Base-by-base conservation (phyloP, 352 stramenopile genomes). In the Phytophthora tubulina region DNA sequence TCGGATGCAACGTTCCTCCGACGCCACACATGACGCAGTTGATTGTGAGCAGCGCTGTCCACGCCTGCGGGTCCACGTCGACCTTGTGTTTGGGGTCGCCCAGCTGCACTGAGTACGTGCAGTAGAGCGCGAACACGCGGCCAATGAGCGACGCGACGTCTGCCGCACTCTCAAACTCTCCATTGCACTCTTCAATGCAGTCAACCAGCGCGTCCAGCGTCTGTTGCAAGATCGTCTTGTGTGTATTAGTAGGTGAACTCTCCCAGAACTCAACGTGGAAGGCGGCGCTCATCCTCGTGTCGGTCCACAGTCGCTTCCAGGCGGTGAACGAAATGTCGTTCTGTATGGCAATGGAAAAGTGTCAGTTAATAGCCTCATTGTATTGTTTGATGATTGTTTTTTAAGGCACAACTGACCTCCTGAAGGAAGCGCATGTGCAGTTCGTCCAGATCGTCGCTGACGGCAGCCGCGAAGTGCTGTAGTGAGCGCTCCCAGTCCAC, bases 231-330 rank as follows among this genome's bases (percentile, higher is more conserved):
- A 92, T 77, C 2, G 75, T 76, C 54, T 88, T 86, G 70, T 93
- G 86, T 4, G 67, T 86, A 17, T 67, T 70, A 0, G 81, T 80
- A 4, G 86, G 80, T 13, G 79, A 85, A 50, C 86, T 93, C 55
- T 92, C 80, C 75, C 82, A 90, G 61, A 92, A 93, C 70, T 93
- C 86, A n/a, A 92, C 82, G 53, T 91, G 86, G 69, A 91, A 90
- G 57, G 81, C 59, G 2, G 81, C 72, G 60, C 84, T 91, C 73
- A 92, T 79, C 13, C 75, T 71, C 8, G 58, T 49, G 27, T 76
- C 60, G 3, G 9, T 35, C 86, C 86, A 93, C 27, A 88, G 75
- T 21, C 62, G 53, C 71, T 92, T 91, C 60, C 79, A 93, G 7
- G 58, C 59, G 0, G 63, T 32, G 46, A 91, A 90, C 4, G 63